Conservation (phyloP, 345 rosid species). For the Lenwebbia sp. region DNA sequence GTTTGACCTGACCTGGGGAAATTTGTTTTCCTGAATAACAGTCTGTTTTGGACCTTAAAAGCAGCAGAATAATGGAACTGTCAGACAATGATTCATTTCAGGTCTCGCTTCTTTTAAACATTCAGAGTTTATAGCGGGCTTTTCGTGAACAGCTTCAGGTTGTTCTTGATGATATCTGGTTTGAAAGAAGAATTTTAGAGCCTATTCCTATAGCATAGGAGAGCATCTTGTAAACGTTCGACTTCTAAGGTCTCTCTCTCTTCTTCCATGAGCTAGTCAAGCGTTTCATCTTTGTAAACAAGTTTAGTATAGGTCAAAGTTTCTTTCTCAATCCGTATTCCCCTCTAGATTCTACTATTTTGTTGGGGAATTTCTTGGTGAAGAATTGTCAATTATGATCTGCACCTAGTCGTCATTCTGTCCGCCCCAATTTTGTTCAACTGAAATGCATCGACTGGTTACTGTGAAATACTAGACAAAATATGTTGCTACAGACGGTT, state of each 20-base stretch:
- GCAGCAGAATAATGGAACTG: neutral
- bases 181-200: neutral
- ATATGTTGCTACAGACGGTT: neutral
- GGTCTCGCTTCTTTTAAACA: neutral
- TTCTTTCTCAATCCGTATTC: neutral
- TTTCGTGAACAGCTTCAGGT: neutral
- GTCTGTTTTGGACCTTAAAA: neutral
- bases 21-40: neutral
- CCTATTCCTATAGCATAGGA: neutral
- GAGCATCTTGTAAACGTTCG: neutral
- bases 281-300: neutral
- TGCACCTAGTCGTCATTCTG: neutral
- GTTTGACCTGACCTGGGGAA: neutral
- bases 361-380: neutral
- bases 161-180: neutral
- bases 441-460: neutral
- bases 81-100: neutral
- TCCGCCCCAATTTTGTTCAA: neutral
- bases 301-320: neutral
- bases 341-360: neutral
- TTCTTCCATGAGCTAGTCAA: neutral
- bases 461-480: neutral
- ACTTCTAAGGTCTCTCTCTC: neutral
- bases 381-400: neutral
- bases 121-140: neutral